phyloP scores from a whole-genome alignment of 2,329 filamentous ascomycete species.

The Verticillium alfalfae region DNA sequence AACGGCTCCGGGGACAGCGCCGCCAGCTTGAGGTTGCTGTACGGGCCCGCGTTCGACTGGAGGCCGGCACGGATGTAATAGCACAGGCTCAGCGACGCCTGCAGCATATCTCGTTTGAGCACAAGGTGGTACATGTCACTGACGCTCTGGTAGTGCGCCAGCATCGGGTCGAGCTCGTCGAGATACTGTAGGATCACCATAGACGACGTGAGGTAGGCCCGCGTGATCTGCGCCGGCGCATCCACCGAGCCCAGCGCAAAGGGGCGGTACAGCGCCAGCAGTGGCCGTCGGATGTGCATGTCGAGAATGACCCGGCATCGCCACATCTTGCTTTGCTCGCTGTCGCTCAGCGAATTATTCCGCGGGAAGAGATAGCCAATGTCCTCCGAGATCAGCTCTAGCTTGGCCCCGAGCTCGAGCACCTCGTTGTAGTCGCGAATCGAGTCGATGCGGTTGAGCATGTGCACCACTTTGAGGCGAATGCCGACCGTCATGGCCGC shows the following conservation, averaged over 20 bases:
- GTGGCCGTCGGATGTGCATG: conserved; percentile 46
- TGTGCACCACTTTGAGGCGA: conserved; percentile 42
- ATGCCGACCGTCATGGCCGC: conserved; percentile 43
- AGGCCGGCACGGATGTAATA: conserved; percentile 41
- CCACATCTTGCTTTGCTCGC: conserved; percentile 45
- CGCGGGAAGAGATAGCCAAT: conserved; percentile 47
- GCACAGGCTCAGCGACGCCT: conserved; percentile 50
- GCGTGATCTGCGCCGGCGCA: conserved; percentile 44
- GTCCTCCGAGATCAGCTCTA: conserved; percentile 49
- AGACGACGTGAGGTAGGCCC: conserved; percentile 47
- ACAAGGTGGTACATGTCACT: conserved; percentile 48
- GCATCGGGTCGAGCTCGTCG: conserved; percentile 44
- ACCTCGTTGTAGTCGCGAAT: conserved; percentile 49
- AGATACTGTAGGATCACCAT: conserved; percentile 51
- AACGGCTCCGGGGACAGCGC: conserved; percentile 26
- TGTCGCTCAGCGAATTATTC: conserved; percentile 32
- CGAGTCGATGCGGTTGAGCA: conserved; percentile 46
- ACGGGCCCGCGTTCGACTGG: conserved; percentile 6
- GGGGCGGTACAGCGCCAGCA: conserved; percentile 48
- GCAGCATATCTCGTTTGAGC: conserved; percentile 47
- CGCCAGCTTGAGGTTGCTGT: conserved; percentile 10
- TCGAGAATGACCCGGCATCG: conserved; percentile 44
- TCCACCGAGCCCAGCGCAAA: conserved; percentile 47
- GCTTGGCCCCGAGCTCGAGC: conserved; percentile 45
- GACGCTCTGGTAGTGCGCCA: conserved; percentile 39